Evolutionary conservation across 2,329 filamentous ascomycete genomes (phyloP).

Genomic region (Xylariaceae sp.): DNA sequence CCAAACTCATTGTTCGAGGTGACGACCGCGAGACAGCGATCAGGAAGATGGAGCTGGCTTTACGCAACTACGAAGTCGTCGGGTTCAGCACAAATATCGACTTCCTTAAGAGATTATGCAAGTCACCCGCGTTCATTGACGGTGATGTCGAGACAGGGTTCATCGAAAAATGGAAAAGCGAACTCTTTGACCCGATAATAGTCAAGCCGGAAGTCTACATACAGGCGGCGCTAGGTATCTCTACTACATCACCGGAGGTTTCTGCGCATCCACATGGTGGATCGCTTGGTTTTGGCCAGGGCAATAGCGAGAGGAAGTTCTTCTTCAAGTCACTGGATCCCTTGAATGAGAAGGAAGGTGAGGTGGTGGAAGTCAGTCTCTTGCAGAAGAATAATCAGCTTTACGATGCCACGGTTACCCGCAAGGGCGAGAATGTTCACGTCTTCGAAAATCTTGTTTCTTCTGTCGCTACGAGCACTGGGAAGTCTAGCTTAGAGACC

Average conservation of each 20-base stretch:
- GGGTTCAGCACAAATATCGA: conserved; percentile 94
- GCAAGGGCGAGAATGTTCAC: conserved; percentile 37
- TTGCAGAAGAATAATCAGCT: conserved; percentile 45
- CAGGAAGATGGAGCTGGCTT: conserved; percentile 72
- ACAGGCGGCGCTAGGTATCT: conserved; percentile 78
- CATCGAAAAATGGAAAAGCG: conserved; percentile 80
- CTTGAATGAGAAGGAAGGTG: conserved; percentile 59
- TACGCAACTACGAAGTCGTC: conserved; percentile 88
- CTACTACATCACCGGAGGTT: conserved; percentile 47
- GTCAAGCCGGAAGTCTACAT: conserved; percentile 72
- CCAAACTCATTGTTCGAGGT: conserved; percentile 90
- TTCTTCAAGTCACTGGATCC: conserved; percentile 57
- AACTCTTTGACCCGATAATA: conserved; percentile 65
- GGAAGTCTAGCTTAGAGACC: conserved; percentile 51
- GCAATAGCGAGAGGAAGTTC: conserved; percentile 43
- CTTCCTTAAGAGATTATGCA: conserved; percentile 85
- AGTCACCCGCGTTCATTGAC: conserved; percentile 73
- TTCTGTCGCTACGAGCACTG: conserved; percentile 26
- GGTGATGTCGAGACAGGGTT: conserved; percentile 95
- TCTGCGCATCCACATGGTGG: conserved; percentile 41
- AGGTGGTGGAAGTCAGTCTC: conserved; percentile 53
- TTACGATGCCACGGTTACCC: conserved; percentile 44
- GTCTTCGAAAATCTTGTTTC: conserved; percentile 45
- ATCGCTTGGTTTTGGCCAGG: conserved; percentile 52
- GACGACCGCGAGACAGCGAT: conserved; percentile 75